Evolutionary conservation across 2,329 filamentous ascomycete species (phyloP).

Genomic region (Aspergillus brunneoviolaceus): DNA sequence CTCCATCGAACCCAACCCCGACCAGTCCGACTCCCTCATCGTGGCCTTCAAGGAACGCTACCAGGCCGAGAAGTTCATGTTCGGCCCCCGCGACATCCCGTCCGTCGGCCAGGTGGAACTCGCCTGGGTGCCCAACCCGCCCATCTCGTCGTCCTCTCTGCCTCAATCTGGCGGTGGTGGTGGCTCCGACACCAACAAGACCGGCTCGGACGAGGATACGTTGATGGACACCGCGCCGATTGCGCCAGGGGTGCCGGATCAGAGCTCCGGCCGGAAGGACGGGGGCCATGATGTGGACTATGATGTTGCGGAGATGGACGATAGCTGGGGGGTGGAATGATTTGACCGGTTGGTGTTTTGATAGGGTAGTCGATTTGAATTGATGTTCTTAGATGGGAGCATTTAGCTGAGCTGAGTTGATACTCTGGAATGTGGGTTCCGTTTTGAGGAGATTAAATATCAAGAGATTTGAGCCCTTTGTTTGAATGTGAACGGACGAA

Average conservation of each 20-base stretch:
- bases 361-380: not conserved
- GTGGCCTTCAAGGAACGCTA: conserved; percentile 51
- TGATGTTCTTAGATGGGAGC: no score
- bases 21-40: conserved; percentile 41
- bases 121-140: conserved; percentile 52
- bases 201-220: conserved; percentile 28
- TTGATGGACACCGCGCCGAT: conserved; percentile 30
- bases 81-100: conserved; percentile 49
- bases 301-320: conserved; percentile 52
- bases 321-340: conserved; percentile 40
- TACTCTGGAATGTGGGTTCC: no score
- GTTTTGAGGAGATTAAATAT: no score
- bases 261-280: conserved; percentile 19
- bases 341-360: not conserved
- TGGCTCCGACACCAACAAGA: conserved; percentile 26
- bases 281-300: conserved; percentile 47
- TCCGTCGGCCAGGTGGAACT: conserved; percentile 56
- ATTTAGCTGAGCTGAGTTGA: no score
- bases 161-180: conserved; percentile 11
- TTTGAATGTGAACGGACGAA: no score
- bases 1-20: conserved; percentile 44
- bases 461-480: no score
- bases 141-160: conserved; percentile 17
- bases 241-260: conserved; percentile 3
- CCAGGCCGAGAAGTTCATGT: conserved; percentile 57